phyloP scores from a whole-genome alignment of 1,284 basidiomycete species.

The Singerocomus inundabilis region DNA sequence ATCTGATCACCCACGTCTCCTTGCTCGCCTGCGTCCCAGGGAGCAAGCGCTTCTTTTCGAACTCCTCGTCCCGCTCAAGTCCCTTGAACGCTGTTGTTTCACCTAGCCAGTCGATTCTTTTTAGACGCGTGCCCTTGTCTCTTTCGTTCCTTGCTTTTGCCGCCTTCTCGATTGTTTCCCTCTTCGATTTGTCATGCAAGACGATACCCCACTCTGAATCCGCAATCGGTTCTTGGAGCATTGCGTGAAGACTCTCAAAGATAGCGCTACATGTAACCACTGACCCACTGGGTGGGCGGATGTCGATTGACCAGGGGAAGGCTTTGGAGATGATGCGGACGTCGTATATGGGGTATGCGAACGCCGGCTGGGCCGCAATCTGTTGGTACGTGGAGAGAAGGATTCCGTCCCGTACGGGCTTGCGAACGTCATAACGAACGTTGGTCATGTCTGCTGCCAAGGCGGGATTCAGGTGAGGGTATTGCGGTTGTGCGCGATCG shows the following conservation, averaged over 20 bases:
- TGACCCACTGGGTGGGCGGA: slow-evolving; percentile 35
- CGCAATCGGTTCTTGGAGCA: slow-evolving; percentile 48
- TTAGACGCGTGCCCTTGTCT: slow-evolving; percentile 33
- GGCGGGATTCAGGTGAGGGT: slow-evolving; percentile 46
- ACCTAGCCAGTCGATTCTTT: slow-evolving; percentile 60
- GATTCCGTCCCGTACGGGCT: slow-evolving; percentile 42
- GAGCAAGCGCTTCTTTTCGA: slow-evolving; percentile 45
- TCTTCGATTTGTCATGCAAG: slow-evolving; percentile 40
- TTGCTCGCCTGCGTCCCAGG: slow-evolving; percentile 35
- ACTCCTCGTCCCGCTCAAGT: slow-evolving; percentile 54
- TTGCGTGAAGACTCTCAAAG: slow-evolving; percentile 49
- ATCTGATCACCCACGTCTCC: slow-evolving; percentile 41
- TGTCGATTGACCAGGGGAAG: slow-evolving; percentile 61
- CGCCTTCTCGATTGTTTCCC: slow-evolving; percentile 38
- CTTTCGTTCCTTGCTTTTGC: slow-evolving; percentile 34
- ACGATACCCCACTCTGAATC: slow-evolving; percentile 65
- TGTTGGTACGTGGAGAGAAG: slow-evolving; percentile 41
- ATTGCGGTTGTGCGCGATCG: slow-evolving; percentile 30
- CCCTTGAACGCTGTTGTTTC: slow-evolving; percentile 55
- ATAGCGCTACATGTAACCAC: slow-evolving; percentile 50
- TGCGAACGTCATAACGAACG: slow-evolving; percentile 49
- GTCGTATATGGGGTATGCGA: slow-evolving; percentile 31
- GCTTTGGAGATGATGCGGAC: slow-evolving; percentile 52
- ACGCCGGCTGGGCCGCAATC: slow-evolving; percentile 37
- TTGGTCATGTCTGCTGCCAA: slow-evolving; percentile 51